Conservation (phyloP, 225 moss, liverwort and hornwort species). For the Sphagnum tenellum region DNA sequence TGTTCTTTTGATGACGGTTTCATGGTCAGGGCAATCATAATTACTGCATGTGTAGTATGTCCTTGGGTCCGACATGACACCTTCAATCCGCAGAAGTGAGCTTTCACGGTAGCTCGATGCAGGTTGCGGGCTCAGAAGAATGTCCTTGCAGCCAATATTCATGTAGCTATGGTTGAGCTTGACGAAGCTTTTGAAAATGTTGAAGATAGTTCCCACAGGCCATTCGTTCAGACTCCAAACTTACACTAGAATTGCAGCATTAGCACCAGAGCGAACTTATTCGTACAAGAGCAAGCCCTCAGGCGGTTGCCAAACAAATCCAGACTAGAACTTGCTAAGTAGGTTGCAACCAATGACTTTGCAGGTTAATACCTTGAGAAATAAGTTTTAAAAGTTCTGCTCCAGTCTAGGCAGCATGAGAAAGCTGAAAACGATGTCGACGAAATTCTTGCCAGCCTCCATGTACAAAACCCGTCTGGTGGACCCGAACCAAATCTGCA, state of each 20-base stretch:
- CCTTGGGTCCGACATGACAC: not conserved
- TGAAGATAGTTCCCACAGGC: not conserved
- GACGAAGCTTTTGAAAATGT: not conserved
- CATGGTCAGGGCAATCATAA: too few relatives aligned
- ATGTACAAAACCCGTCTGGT: constrained; percentile 3
- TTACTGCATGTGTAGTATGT: not conserved
- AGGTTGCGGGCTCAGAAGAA: not conserved
- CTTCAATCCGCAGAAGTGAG: not conserved
- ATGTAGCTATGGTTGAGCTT: not conserved
- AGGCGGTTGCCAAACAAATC: too few relatives aligned
- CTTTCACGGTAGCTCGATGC: not conserved
- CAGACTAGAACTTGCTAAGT: too few relatives aligned
- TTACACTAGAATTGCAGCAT: too few relatives aligned
- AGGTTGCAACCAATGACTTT: too few relatives aligned
- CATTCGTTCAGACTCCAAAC: too few relatives aligned
- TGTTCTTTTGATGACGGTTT: too few relatives aligned
- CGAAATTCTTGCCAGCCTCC: constrained; percentile 21
- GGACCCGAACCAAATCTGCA: not conserved
- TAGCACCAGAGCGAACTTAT: too few relatives aligned
- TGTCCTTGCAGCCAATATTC: not conserved
- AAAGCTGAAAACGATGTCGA: constrained; percentile 21
- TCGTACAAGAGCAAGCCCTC: too few relatives aligned
- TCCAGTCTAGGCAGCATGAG: constrained; percentile 6
- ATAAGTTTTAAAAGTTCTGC: constrained; percentile 11
- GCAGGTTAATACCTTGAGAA: not conserved